Evolutionary conservation across 768 basidiomycete species (phyloP).

Genomic region (Trichaptum fuscoviolaceum): DNA sequence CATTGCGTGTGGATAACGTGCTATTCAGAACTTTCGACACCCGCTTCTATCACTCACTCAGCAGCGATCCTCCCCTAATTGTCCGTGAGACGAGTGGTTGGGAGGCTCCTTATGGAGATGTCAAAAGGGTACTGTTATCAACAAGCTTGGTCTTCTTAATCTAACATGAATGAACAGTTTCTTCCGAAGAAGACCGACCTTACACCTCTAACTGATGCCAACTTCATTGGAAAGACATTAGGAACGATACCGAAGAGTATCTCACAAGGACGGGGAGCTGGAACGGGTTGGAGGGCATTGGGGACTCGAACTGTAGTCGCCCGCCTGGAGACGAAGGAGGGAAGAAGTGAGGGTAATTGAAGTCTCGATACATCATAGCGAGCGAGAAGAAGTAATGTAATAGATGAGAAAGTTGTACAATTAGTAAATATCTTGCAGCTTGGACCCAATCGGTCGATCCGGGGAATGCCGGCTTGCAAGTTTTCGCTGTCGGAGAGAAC

Average conservation of each 20-base stretch:
- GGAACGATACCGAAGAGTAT: constrained; percentile 53
- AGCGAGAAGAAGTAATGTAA: constrained; percentile 5
- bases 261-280: constrained; percentile 57
- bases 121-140: constrained; percentile 54
- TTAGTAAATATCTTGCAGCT: neutral
- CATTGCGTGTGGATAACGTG: constrained; percentile 92
- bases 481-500: neutral
- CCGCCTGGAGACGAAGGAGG: constrained; percentile 20
- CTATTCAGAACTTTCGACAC: constrained; percentile 90
- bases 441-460: neutral
- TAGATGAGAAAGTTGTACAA: too few species aligned
- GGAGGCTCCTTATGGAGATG: constrained; percentile 82
- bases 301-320: constrained; percentile 58
- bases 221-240: constrained; percentile 72
- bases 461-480: neutral
- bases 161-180: constrained; percentile 33
- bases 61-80: constrained; percentile 51
- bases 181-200: constrained; percentile 75
- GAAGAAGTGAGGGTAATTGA: too few species aligned
- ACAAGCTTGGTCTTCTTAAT: constrained; percentile 6
- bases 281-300: constrained; percentile 83
- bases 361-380: constrained; percentile 6
- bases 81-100: constrained; percentile 83
- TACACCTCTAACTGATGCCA: constrained; percentile 82
- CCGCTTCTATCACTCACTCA: constrained; percentile 82